Evolutionary conservation across 2,329 filamentous ascomycete species (phyloP).

Genomic region (Penicillium sp.): DNA sequence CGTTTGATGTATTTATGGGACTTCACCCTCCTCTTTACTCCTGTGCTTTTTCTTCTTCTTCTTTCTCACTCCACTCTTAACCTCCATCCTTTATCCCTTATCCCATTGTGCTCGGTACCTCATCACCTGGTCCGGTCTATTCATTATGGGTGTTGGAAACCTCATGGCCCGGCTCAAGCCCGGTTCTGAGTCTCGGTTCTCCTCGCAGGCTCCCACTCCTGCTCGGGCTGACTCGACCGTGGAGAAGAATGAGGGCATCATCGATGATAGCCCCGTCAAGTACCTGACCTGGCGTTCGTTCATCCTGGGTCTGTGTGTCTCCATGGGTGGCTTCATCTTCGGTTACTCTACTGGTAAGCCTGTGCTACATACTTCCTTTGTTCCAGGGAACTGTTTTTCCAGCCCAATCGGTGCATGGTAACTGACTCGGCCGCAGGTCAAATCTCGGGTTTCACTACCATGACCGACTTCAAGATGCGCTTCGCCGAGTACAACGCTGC

Average conservation of each 20-base stretch:
- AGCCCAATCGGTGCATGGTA: not conserved
- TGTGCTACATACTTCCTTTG: slow-evolving; percentile 8
- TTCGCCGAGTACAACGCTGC: slow-evolving; percentile 45
- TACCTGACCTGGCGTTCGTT: slow-evolving; percentile 52
- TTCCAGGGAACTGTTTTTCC: not conserved
- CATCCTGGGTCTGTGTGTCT: slow-evolving; percentile 53
- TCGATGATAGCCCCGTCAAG: slow-evolving; percentile 52
- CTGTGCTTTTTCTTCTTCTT: slow-evolving; percentile 18
- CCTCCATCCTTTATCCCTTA: not conserved
- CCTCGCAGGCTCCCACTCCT: slow-evolving; percentile 43
- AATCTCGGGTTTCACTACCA: slow-evolving; percentile 54
- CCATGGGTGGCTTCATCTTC: slow-evolving; percentile 57
- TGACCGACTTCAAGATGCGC: slow-evolving; percentile 53
- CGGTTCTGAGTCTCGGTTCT: slow-evolving; percentile 38
- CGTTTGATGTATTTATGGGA: slow-evolving; percentile 35
- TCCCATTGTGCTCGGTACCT: slow-evolving; percentile 10
- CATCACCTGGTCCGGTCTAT: slow-evolving; percentile 13
- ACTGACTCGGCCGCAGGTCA: slow-evolving; percentile 41
- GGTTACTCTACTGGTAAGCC: slow-evolving; percentile 51
- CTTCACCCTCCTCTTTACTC: not conserved
- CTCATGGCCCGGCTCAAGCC: slow-evolving; percentile 40
- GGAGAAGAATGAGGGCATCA: slow-evolving; percentile 42
- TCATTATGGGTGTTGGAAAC: slow-evolving; percentile 40
- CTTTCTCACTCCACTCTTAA: slow-evolving; percentile 14
- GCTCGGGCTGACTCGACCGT: slow-evolving; percentile 39